These are phyloP conservation scores for Boechera stricta DNA, from an alignment of 345 rosid genomes.

Conservation along the genomic window DNA sequence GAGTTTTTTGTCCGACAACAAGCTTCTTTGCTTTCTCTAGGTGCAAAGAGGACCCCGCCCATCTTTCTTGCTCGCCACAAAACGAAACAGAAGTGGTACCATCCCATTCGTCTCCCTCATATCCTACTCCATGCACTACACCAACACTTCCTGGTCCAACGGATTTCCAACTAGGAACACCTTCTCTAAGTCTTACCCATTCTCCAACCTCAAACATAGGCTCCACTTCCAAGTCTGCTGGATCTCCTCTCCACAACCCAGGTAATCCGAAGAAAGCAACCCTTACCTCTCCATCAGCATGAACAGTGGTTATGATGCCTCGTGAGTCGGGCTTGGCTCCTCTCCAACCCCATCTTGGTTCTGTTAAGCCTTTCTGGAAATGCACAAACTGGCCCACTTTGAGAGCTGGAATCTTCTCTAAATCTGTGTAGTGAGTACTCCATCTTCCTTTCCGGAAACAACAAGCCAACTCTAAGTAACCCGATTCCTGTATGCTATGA, in stretches of 20 bases:
- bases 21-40: conserved; percentile 75
- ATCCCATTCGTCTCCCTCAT: conserved; percentile 83
- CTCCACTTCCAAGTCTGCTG: conserved; percentile 83
- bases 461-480: conserved; percentile 89
- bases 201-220: conserved; percentile 87
- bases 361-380: conserved; percentile 74
- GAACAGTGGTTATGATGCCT: conserved; percentile 82
- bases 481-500: conserved; percentile 88
- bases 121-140: conserved; percentile 85
- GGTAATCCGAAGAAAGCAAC: conserved; percentile 84
- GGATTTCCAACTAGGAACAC: conserved; percentile 74
- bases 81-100: conserved; percentile 77
- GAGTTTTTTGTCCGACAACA: conserved; percentile 71
- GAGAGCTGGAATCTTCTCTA: conserved; percentile 78
- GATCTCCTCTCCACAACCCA: conserved; percentile 93
- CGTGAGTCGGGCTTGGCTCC: conserved; percentile 75
- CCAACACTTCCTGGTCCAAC: conserved; percentile 82
- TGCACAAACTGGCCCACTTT: conserved; percentile 89
- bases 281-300: conserved; percentile 93
- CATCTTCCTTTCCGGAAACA: conserved; percentile 93
- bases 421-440: conserved; percentile 77
- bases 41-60: conserved; percentile 76
- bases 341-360: conserved; percentile 99
- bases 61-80: conserved; percentile 93
- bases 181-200: conserved; percentile 80